A percentile compares a stretch with the other conserved stretches of the same genome.
Evolutionary conservation across 495 filamentous ascomycete genomes (phyloP).

Genomic region (Staphylotrichum longicolle): DNA sequence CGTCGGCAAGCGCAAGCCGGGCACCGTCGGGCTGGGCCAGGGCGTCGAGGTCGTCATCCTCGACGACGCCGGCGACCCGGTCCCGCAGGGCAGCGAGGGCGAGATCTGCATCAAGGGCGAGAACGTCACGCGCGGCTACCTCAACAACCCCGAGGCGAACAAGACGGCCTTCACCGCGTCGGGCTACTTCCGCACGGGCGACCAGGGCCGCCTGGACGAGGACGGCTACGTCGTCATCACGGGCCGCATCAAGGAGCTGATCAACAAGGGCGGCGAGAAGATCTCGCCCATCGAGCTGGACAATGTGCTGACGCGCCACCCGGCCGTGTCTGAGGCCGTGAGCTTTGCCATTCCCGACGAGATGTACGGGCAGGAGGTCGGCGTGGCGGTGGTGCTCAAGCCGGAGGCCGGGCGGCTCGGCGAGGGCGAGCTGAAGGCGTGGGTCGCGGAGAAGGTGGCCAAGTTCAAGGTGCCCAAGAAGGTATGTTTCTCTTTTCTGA

Average conservation of each 20-base stretch:
- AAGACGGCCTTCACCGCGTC: slow-evolving; percentile 56
- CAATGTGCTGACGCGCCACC: slow-evolving; percentile 67
- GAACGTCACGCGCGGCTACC: slow-evolving; percentile 79
- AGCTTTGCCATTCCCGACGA: slow-evolving; percentile 76
- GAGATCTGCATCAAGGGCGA: slow-evolving; percentile 78
- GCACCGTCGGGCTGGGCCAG: slow-evolving; percentile 75
- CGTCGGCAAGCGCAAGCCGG: slow-evolving; percentile 62
- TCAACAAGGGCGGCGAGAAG: slow-evolving; percentile 82
- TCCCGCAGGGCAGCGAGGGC: slow-evolving; percentile 62
- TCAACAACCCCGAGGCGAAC: slow-evolving; percentile 77
- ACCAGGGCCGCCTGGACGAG: slow-evolving; percentile 72
- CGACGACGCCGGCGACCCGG: slow-evolving; percentile 58
- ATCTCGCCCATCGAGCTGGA: slow-evolving; percentile 83
- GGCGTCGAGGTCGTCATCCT: slow-evolving; percentile 79
- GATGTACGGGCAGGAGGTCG: slow-evolving; percentile 79
- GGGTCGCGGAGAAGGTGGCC: slow-evolving; percentile 63
- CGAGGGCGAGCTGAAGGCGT: slow-evolving; percentile 60
- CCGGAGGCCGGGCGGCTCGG: slow-evolving; percentile 46
- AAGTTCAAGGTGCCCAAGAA: slow-evolving; percentile 87
- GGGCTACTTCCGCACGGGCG: slow-evolving; percentile 81
- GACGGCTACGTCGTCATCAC: slow-evolving; percentile 76
- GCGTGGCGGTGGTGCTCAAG: slow-evolving; percentile 73
- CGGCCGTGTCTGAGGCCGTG: slow-evolving; percentile 70
- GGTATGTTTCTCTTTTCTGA: slow-evolving; percentile 40
- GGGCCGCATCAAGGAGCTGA: slow-evolving; percentile 79